Conservation (phyloP, 225 moss, liverwort and hornwort species). For the Straminergon stramineum region DNA sequence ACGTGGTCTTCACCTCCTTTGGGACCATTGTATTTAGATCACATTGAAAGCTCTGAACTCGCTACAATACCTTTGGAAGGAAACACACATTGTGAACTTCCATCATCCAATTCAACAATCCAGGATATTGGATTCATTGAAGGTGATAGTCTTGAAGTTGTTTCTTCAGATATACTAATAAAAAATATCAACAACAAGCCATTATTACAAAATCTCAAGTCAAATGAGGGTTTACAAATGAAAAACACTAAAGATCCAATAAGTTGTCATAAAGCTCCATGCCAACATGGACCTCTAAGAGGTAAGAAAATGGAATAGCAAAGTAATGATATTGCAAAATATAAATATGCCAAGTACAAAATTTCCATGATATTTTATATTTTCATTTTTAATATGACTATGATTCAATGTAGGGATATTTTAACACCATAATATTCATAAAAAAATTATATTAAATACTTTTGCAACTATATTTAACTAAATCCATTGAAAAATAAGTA, state of each 20-base stretch:
- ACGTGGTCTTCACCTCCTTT: not conserved
- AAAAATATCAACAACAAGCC: not conserved
- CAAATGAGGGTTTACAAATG: not conserved
- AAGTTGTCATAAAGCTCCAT: slow-evolving; percentile 1
- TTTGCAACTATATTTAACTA: not conserved
- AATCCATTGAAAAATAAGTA: not conserved
- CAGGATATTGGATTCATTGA: not conserved
- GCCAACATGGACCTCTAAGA: slow-evolving; percentile 8
- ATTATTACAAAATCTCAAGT: not conserved
- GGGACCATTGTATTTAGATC: not conserved
- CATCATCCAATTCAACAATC: not conserved
- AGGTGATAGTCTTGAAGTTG: not conserved
- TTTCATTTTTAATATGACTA: no score
- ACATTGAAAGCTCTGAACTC: not conserved
- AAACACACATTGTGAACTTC: not conserved
- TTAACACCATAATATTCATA: not conserved
- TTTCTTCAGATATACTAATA: not conserved
- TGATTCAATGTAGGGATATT: not conserved
- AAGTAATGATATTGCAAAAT: not conserved
- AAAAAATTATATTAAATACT: not conserved
- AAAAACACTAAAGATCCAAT: not conserved
- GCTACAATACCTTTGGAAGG: not conserved
- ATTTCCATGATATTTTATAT: not conserved
- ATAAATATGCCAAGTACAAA: not conserved
- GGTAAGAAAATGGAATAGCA: not conserved